Conservation (phyloP, 2,329 filamentous ascomycete species). For the Domatiomyces catenatus region DNA sequence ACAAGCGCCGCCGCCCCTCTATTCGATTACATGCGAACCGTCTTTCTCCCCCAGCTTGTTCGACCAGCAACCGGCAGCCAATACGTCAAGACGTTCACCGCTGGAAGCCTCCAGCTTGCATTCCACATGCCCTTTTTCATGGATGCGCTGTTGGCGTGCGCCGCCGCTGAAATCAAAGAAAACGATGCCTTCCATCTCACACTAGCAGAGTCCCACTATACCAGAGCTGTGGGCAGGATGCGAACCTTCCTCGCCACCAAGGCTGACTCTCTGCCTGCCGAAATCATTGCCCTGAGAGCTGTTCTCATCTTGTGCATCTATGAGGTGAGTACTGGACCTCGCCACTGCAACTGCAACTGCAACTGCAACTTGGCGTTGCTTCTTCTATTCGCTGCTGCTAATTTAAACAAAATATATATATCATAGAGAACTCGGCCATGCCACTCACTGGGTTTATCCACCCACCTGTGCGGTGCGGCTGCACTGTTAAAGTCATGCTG, state of each 20-base stretch:
- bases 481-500: conserved; percentile 12
- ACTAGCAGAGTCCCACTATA: conserved; percentile 12
- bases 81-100: conserved; percentile 6
- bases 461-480: conserved; percentile 17
- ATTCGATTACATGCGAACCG: conserved; percentile 15
- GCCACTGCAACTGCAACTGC: too few species aligned
- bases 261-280: background rate
- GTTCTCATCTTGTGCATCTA: conserved; percentile 18
- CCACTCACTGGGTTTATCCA: conserved; percentile 10
- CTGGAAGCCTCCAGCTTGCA: conserved; percentile 10
- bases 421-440: conserved; percentile 12
- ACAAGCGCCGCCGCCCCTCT: conserved; percentile 4
- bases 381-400: too few species aligned
- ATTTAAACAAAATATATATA: too few species aligned
- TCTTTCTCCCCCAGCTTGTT: conserved; percentile 17
- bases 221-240: conserved; percentile 2
- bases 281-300: conserved; percentile 11
- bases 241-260: conserved; percentile 1
- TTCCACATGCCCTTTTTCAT: conserved; percentile 12
- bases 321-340: conserved; percentile 13
- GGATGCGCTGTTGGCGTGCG: conserved; percentile 17
- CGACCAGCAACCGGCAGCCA: conserved; percentile 9
- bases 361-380: too few species aligned
- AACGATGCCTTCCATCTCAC: conserved; percentile 4
- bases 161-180: conserved; percentile 14